phyloP scores from a whole-genome alignment of 345 rosid species.

The rapeseed (Brassica napus) region DNA sequence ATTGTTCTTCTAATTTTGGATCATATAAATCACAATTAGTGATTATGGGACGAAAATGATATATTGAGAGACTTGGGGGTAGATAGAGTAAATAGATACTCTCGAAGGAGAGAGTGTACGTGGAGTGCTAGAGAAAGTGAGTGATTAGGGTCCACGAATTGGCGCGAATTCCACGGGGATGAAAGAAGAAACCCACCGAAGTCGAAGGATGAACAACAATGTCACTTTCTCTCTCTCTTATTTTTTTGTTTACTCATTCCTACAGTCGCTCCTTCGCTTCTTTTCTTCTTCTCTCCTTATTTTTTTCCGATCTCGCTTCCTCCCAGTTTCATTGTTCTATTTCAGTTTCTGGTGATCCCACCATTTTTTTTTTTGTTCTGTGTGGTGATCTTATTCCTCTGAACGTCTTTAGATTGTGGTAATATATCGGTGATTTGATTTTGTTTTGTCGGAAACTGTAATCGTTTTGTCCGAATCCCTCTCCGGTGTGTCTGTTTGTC shows the following conservation, averaged over 20 bases:
- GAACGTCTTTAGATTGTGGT: conserved; percentile 1
- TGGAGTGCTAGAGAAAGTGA: conserved; percentile 26
- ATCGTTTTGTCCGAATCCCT: conserved; percentile 11
- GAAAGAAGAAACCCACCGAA: conserved; percentile 46
- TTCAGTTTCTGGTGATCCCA: conserved; percentile 16
- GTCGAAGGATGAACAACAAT: conserved; percentile 54
- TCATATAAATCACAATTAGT: background rate
- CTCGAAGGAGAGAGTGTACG: conserved; percentile 7
- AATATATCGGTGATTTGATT: background rate
- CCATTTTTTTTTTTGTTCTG: conserved; percentile 12
- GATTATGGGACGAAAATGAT: background rate
- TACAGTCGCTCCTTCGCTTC: conserved; percentile 23
- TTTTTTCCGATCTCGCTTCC: background rate
- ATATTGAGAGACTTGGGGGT: background rate
- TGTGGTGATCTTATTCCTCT: conserved; percentile 10
- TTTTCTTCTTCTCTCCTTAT: conserved; percentile 14
- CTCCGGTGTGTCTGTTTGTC: conserved; percentile 8
- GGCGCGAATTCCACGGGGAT: conserved; percentile 74
- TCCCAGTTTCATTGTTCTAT: conserved; percentile 12
- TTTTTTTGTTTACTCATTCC: conserved; percentile 18
- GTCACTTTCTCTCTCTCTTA: conserved; percentile 45
- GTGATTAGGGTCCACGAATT: conserved; percentile 67
- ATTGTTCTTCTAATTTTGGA: background rate
- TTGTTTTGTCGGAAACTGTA: background rate
- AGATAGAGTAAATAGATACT: background rate